Evolutionary conservation across 306 rosid species (phyloP), one percentile per base, ranked within the genome.

Genomic region (Mimosa bimucronata): DNA sequence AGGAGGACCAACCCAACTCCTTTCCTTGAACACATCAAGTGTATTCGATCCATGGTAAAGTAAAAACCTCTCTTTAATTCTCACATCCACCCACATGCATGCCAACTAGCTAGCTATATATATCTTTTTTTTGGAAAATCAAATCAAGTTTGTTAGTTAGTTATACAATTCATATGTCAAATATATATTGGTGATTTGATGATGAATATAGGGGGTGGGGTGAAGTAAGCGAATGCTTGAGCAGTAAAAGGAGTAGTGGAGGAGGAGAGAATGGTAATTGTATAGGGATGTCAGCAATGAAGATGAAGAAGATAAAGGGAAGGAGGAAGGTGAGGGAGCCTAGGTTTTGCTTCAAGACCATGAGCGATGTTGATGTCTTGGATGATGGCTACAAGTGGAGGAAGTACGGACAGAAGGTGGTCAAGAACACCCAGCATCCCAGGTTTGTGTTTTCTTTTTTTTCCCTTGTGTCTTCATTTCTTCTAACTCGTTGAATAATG

Each of bases 371-470:
- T 10, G 99, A 96, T 89, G 99, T 96, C 70, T 86, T 96, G 80
- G 99, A 96, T 73, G 99, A 96, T 86, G 99, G 99, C 45, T 95
- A 95, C 92, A 95, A 95, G 61, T 95, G 99, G 99, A 92, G 99
- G 66, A 96, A 96, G 88, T 96, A 96, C 78, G 99, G 99, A 68
- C 99, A 96, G 87, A 96, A 96, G 88, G 99, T 96, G 21, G 99
- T 96, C 0, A 96, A 96, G 89, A 96, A 96, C 97, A 96, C 99
- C 19, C 97, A 96, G 68, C 98, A 96, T 74, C 99, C 99, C 79
- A 93, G 99, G 99, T 91, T 81, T 10, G 26, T 19, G 7, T 34
- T 7, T 19, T 7, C 16, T 3, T 64, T 1, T 64, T 48, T 15
- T 48, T 16, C 16, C 5, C 14, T 60, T 4, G n/a, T n/a, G n/a